phyloP scores from a whole-genome alignment of 306 rosid species.

The Fragaria iinumae region DNA sequence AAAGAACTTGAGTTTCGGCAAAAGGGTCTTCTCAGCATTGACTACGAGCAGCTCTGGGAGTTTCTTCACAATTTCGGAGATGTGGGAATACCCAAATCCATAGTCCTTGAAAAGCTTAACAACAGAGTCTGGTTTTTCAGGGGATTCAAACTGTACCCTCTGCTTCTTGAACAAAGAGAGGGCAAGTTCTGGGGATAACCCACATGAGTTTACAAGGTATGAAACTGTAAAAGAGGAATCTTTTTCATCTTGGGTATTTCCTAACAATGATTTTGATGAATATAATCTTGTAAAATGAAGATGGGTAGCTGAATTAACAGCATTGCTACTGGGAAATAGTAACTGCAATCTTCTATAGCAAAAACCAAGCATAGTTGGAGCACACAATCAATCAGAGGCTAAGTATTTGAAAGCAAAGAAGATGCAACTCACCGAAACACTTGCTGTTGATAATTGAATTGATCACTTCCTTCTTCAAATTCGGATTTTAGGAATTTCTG shows the following conservation, averaged over 20 bases:
- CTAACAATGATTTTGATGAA: neutral
- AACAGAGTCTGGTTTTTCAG: neutral
- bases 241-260: neutral
- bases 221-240: neutral
- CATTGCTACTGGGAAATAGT: neutral
- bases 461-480: neutral
- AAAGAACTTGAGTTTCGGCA: neutral
- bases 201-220: neutral
- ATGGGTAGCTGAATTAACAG: neutral
- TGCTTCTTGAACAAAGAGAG: neutral
- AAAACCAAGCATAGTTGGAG: neutral
- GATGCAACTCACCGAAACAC: neutral
- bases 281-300: neutral
- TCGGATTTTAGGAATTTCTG: neutral
- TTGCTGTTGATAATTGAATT: neutral
- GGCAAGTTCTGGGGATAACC: slow-evolving; percentile 5
- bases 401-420: neutral
- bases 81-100: neutral
- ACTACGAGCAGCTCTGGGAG: neutral
- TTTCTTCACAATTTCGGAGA: neutral
- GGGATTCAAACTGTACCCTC: neutral
- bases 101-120: neutral
- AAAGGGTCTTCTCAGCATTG: neutral
- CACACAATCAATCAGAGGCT: neutral
- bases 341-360: neutral